These are phyloP conservation scores for Syzygium malaccense DNA, from an alignment of 441 rosid species.

Conservation along the genomic window DNA sequence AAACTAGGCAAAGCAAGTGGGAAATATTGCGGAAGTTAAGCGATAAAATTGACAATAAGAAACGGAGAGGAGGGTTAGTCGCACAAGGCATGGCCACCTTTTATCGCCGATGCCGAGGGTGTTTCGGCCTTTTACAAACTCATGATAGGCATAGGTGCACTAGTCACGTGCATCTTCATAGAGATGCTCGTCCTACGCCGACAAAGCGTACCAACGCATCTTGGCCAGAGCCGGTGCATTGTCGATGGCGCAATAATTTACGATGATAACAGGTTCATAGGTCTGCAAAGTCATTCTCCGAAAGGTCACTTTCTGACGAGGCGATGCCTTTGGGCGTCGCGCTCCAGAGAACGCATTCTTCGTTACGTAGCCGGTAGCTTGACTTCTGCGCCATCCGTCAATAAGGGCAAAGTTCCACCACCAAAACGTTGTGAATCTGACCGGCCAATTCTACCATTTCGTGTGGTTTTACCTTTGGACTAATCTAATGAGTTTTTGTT, in stretches of 20 bases:
- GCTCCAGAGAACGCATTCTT: background rate
- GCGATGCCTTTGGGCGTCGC: background rate
- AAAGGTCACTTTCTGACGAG: background rate
- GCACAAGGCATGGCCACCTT: background rate
- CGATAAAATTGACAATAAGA: background rate
- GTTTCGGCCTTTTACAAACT: background rate
- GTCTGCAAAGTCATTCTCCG: background rate
- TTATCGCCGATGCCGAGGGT: background rate
- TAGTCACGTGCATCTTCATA: background rate
- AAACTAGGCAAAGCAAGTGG: background rate
- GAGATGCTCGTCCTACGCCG: background rate
- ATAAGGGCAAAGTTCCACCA: background rate
- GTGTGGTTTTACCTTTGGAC: too few species aligned
- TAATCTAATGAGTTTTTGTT: too few species aligned
- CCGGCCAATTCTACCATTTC: too few species aligned
- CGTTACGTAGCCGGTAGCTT: background rate
- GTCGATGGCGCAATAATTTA: background rate
- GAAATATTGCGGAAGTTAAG: background rate
- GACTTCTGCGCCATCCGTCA: background rate
- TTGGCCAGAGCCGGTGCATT: background rate
- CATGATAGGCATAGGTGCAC: background rate
- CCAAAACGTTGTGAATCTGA: background rate
- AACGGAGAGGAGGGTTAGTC: background rate
- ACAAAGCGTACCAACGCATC: background rate
- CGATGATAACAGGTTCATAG: background rate